Evolutionary conservation across 1,284 basidiomycete species (phyloP).

Genomic region (Exobasidium rhododendri): DNA sequence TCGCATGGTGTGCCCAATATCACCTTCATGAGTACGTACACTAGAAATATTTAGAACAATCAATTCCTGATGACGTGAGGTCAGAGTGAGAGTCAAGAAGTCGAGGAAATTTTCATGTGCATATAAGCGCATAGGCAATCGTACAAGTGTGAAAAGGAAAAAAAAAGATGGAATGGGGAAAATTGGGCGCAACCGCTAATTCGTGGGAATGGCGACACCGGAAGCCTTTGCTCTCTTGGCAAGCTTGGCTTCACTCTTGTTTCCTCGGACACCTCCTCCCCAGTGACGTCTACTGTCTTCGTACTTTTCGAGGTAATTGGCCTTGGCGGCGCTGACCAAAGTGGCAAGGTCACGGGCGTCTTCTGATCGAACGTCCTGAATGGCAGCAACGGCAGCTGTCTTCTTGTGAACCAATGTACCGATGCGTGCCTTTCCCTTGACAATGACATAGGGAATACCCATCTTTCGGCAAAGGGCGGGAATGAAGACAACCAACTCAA

Average conservation of each 20-base stretch:
- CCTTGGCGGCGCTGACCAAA: constrained; percentile 88
- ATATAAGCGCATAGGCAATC: not conserved
- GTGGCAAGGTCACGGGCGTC: constrained; percentile 90
- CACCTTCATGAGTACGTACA: too few species aligned
- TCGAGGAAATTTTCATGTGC: not conserved
- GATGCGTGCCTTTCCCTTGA: constrained; percentile 93
- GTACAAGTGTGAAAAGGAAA: not conserved
- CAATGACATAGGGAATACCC: constrained; percentile 97
- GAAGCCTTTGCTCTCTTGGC: constrained; percentile 89
- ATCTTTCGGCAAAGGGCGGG: constrained; percentile 98
- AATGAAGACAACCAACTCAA: constrained; percentile 88
- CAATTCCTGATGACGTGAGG: too few species aligned
- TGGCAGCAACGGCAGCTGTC: constrained; percentile 82
- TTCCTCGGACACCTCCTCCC: constrained; percentile 93
- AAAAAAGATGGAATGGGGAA: not conserved
- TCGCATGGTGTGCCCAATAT: too few species aligned
- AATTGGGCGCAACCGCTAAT: not conserved
- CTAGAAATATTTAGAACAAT: too few species aligned
- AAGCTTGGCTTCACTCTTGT: constrained; percentile 88
- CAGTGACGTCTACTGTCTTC: constrained; percentile 81
- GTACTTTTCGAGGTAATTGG: constrained; percentile 93
- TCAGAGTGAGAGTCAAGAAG: too few species aligned
- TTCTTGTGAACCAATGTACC: constrained; percentile 98
- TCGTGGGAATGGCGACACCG: constrained; percentile 56
- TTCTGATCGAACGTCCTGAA: constrained; percentile 92